These are phyloP conservation scores for Wickerhamomyces queroliae DNA, from an alignment of 805 yeast species.

Conservation along the genomic window DNA sequence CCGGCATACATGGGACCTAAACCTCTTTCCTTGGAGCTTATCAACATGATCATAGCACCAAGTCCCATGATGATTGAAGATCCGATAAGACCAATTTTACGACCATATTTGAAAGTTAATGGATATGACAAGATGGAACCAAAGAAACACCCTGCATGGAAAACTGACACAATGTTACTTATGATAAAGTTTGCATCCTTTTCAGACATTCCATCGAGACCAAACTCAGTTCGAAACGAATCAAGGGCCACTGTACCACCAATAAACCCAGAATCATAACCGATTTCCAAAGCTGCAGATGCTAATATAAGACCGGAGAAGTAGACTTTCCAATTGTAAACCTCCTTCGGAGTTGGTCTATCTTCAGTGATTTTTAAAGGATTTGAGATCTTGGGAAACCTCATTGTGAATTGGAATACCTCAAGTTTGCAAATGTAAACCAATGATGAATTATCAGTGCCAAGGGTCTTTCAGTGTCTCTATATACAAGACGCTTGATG, in stretches of 20 bases:
- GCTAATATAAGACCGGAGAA: conserved; percentile 39
- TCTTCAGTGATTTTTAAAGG: conserved; percentile 6
- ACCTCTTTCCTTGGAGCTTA: conserved; percentile 23
- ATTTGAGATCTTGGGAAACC: no score
- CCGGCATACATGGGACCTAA: conserved; percentile 42
- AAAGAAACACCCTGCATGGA: conserved; percentile 48
- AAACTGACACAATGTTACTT: conserved; percentile 41
- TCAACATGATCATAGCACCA: conserved; percentile 35
- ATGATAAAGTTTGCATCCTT: conserved; percentile 22
- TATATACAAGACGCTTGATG: no score
- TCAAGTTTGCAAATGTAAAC: no score
- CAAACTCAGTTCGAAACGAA: conserved; percentile 40
- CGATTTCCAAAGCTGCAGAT: conserved; percentile 44
- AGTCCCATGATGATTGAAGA: conserved; percentile 35
- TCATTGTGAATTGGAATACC: no score
- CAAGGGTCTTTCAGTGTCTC: no score
- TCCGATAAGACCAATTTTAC: conserved; percentile 32
- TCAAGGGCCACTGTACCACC: conserved; percentile 45
- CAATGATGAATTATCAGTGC: no score
- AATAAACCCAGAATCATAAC: conserved; percentile 51
- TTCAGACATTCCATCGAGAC: conserved; percentile 27
- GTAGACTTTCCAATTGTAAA: conserved; percentile 39
- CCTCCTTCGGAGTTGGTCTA: conserved; percentile 32
- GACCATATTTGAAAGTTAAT: conserved; percentile 33
- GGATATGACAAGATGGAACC: conserved; percentile 40